Base-by-base conservation (phyloP, 192 early-diverging fungal genomes). In the Umbelopsis isabellina region DNA sequence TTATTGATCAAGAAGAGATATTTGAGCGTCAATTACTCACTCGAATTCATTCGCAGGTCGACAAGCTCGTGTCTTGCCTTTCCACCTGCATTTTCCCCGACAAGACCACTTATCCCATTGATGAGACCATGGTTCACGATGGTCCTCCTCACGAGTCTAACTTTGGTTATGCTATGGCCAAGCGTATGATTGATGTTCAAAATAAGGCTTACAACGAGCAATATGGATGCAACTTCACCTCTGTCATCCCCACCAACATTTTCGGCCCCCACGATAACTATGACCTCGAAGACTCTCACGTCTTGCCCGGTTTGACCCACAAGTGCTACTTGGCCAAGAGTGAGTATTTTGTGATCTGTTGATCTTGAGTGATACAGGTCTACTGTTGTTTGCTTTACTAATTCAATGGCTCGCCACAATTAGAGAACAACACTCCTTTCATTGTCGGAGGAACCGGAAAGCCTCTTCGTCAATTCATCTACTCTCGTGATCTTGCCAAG, bases 61-160 rank as follows among this genome's bases (percentile, higher is more conserved):
- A 90, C 79, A 94, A 94, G 80, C 90, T 94, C 55, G 90, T 94
- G 20, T 94, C 92, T 1, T 94, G 92, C 75, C 85, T 94, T 49
- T 93, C 91, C 0, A 94, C 92, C 21, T 94, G 92, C 79, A 86
- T 94, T 48, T 94, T 94, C 79, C 92, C 92, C 33, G 91, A 93
- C 77, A 91, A 92, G 70, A 93, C 92, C 33, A 77, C 85, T 9
- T 94, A 94, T 70, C 92, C 92, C 52, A 92, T 94, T 75, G 90
- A 93, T 66, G 92, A 94, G 78, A 89, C 87, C 55, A 94, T 94
- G 92, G 84, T 94, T 49, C 92, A 94, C 78, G 81, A 84, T 47
- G 92, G 92, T 33, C 90, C 91, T 58, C 92, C 92, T 45, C 92
- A 94, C 66, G 82, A 86, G 13, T 89, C 87, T 30, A 94, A 94